Percentiles rank a stretch among this genome's conserved stretches.
These are phyloP conservation scores for Xylaria sp. DNA, from an alignment of 2,329 filamentous ascomycete species.

Conservation along the genomic window DNA sequence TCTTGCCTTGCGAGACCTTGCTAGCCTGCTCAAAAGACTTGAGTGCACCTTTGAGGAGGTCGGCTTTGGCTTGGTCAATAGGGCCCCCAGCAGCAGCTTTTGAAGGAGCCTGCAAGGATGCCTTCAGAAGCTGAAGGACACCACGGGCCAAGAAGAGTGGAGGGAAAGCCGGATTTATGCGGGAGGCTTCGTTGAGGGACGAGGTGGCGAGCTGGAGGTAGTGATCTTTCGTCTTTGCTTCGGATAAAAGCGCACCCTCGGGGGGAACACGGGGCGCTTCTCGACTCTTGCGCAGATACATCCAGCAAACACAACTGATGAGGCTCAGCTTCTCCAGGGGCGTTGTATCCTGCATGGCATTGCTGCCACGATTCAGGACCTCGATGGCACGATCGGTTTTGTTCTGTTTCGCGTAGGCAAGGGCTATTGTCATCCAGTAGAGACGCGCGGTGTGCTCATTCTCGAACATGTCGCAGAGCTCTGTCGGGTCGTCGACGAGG, in stretches of 20 bases:
- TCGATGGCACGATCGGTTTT: constrained; percentile 87
- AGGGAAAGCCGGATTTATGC: constrained; percentile 91
- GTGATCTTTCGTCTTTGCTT: constrained; percentile 90
- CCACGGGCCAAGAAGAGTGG: constrained; percentile 92
- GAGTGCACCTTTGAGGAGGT: constrained; percentile 83
- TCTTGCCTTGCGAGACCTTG: constrained; percentile 83
- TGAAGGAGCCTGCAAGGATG: constrained; percentile 82
- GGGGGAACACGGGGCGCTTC: constrained; percentile 74
- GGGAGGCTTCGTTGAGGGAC: constrained; percentile 93
- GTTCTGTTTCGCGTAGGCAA: constrained; percentile 95
- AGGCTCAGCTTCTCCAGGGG: constrained; percentile 87
- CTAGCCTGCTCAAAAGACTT: constrained; percentile 97
- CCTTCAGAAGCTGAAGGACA: constrained; percentile 86
- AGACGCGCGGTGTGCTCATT: constrained; percentile 91
- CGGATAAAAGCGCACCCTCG: constrained; percentile 73
- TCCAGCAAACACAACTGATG: constrained; percentile 87
- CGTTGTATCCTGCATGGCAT: constrained; percentile 75
- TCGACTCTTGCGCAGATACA: constrained; percentile 89
- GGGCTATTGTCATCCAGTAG: constrained; percentile 97
- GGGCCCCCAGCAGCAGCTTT: constrained; percentile 71
- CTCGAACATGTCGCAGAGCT: constrained; percentile 93
- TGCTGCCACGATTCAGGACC: constrained; percentile 78
- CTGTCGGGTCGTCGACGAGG: constrained; percentile 90
- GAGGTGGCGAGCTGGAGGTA: constrained; percentile 92
- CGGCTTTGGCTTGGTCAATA: constrained; percentile 78